Evolutionary conservation across 2,329 filamentous ascomycete species (phyloP), one percentile per base, ranked within the genome.

Genomic region (Cercospora zeae-maydis): DNA sequence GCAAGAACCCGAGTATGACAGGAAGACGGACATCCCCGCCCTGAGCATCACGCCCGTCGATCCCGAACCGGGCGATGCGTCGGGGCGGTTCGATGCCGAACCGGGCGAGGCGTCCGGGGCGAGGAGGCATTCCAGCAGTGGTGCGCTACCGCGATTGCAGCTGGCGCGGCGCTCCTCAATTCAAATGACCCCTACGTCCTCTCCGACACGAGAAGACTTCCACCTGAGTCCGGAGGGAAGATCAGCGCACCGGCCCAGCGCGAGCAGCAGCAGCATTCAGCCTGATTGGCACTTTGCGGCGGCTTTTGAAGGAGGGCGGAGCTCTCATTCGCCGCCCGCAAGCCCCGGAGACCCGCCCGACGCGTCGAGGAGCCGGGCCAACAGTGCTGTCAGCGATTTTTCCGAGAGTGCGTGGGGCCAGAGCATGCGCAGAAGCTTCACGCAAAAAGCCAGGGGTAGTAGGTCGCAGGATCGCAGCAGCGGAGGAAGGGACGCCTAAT

Each of bases 381-480:
- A 84, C 59, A 92, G 89, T 75, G 82, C 83, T 4, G 88, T 93
- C 62, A 91, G 86, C 72, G 87, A 88, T 73, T 83, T 98, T 59
- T 91, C 95, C 72, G 90, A 93, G 72, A 95, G 91, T 16, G 88
- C 90, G 14, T 98, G 93, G 93, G 91, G 93, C 57, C 91, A 96
- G 78, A 96, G 91, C 80, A 92, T 97, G 67, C 84, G 92, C 67
- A 84, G 92, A 66, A 96, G 92, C 78, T 92, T 95, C 70, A 96
- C 92, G 58, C 84, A 59, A 21, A 59, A 59, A 10, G 30, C 24
- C 11, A 52, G 30, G 24, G 47, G 47, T 13, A 33, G 24, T 4
- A 21, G 47, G 2, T 52, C 47, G 30, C 24, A 52, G 24, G 47
- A 52, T 9, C 24, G 47, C 7, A 52, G 47, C 14, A 52, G 24